A percentile compares a stretch with the other conserved stretches of the same genome.
These are phyloP conservation scores for Cinnamomum micranthum DNA, from an alignment of 164 flowering plant genomes.

Conservation along the genomic window DNA sequence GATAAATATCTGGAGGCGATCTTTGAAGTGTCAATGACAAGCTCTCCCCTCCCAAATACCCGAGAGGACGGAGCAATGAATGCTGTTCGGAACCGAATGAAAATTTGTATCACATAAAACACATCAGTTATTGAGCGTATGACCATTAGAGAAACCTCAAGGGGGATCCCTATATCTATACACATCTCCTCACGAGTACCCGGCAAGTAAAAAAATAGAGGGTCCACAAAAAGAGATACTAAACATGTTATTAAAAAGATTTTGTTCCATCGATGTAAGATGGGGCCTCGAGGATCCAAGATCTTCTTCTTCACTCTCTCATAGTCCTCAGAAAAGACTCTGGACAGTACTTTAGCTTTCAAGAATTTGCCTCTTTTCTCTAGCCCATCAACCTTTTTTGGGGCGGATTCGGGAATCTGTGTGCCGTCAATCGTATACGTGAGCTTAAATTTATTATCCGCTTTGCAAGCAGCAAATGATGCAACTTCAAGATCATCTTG, in stretches of 20 bases:
- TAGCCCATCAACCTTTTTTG: constrained; percentile 26
- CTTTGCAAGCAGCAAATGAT: constrained; percentile 24
- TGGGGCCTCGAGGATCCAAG: constrained; percentile 74
- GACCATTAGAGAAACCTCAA: constrained; percentile 55
- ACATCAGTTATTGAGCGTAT: constrained; percentile 65
- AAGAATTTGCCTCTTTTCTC: constrained; percentile 36
- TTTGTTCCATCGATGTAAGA: constrained; percentile 73
- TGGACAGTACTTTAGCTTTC: constrained; percentile 67
- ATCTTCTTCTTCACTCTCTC: constrained; percentile 59
- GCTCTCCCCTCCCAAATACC: constrained; percentile 96
- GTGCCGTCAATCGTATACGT: constrained; percentile 49
- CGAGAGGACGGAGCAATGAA: constrained; percentile 91
- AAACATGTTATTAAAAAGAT: constrained; percentile 70
- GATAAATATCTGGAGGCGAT: constrained; percentile 62
- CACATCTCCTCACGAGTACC: constrained; percentile 40
- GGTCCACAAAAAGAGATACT: constrained; percentile 84
- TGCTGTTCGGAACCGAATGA: constrained; percentile 72
- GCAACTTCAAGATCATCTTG: constrained; percentile 47
- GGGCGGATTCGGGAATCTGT: constrained; percentile 22
- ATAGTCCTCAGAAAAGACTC: constrained; percentile 91
- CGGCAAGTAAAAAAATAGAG: constrained; percentile 79
- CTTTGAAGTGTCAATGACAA: constrained; percentile 66
- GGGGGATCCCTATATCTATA: constrained; percentile 44
- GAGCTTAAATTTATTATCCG: constrained; percentile 34
- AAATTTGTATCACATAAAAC: constrained; percentile 69